A percentile compares a stretch with the other conserved stretches of the same genome.
Conservation (phyloP, 2,329 filamentous ascomycete genomes). For the Fusarium incarnatum region DNA sequence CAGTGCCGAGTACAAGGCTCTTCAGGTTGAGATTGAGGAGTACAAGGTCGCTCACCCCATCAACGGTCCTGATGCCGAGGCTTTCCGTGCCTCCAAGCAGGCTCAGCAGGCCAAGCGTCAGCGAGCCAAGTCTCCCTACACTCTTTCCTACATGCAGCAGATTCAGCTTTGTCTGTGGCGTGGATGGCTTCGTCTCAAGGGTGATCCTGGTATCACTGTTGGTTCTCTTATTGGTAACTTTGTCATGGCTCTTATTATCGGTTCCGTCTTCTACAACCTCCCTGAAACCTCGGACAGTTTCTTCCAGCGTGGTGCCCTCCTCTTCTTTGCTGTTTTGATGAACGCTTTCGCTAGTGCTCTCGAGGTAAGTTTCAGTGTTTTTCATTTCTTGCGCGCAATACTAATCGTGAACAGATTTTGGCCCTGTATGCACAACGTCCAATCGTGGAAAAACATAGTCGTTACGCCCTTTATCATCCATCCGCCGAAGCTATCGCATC, state of each 20-base stretch:
- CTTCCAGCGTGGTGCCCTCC: slow-evolving; percentile 79
- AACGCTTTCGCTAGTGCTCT: slow-evolving; percentile 86
- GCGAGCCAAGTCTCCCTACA: slow-evolving; percentile 82
- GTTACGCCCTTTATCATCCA: slow-evolving; percentile 90
- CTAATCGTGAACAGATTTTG: slow-evolving; percentile 67
- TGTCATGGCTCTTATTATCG: slow-evolving; percentile 79
- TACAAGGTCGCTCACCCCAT: slow-evolving; percentile 67
- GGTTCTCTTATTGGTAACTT: slow-evolving; percentile 78
- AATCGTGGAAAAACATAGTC: slow-evolving; percentile 89
- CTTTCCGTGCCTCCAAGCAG: slow-evolving; percentile 66
- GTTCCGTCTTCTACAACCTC: slow-evolving; percentile 85
- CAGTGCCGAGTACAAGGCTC: slow-evolving; percentile 61
- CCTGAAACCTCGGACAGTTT: slow-evolving; percentile 74
- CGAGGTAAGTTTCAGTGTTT: slow-evolving; percentile 62
- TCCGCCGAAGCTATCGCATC: slow-evolving; percentile 88
- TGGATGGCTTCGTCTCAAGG: slow-evolving; percentile 80
- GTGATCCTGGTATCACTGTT: slow-evolving; percentile 80
- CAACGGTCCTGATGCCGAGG: slow-evolving; percentile 66
- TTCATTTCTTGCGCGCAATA: background rate
- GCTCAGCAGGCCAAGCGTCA: slow-evolving; percentile 67
- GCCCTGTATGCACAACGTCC: slow-evolving; percentile 89
- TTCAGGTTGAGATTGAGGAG: slow-evolving; percentile 66
- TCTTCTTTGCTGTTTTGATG: slow-evolving; percentile 90
- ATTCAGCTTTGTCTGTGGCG: slow-evolving; percentile 82
- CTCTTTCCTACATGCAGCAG: slow-evolving; percentile 81